A percentile compares a stretch with the other conserved stretches of the same genome.
These are phyloP conservation scores for Jamesozyma hellenica DNA, from an alignment of 805 yeast species.

Conservation along the genomic window DNA sequence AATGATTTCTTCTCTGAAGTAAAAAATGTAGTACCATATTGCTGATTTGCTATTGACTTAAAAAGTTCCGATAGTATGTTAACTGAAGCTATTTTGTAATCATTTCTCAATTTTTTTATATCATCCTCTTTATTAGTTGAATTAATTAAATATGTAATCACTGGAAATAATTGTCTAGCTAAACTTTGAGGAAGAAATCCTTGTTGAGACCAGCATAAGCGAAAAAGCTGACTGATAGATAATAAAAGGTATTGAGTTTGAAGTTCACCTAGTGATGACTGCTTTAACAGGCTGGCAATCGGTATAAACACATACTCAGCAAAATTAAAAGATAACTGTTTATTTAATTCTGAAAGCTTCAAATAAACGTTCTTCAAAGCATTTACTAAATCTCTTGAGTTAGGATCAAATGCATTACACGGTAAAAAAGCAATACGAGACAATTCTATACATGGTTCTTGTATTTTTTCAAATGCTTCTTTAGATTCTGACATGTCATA, in stretches of 20 bases:
- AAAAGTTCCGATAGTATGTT: constrained; percentile 25
- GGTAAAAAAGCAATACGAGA: constrained; percentile 38
- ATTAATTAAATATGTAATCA: constrained; percentile 36
- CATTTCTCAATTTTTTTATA: constrained; percentile 4
- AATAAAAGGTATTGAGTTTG: constrained; percentile 38
- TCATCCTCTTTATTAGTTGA: constrained; percentile 18
- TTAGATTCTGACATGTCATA: not conserved
- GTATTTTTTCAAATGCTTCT: constrained; percentile 25
- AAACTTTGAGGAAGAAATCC: constrained; percentile 32
- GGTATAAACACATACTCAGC: constrained; percentile 61
- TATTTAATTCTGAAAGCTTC: constrained; percentile 4
- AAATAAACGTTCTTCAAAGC: constrained; percentile 30
- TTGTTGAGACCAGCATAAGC: constrained; percentile 37
- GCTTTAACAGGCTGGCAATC: constrained; percentile 42
- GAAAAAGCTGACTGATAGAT: constrained; percentile 37
- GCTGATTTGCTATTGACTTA: constrained; percentile 26
- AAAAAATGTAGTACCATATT: constrained; percentile 11
- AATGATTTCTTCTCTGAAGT: constrained; percentile 14
- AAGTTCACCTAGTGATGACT: constrained; percentile 36
- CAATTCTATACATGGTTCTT: constrained; percentile 36
- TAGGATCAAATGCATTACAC: constrained; percentile 25
- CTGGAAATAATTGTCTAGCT: constrained; percentile 38
- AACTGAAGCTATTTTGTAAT: constrained; percentile 31
- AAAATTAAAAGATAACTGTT: constrained; percentile 30
- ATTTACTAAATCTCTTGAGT: constrained; percentile 24